Evolutionary conservation across 768 basidiomycete genomes (phyloP), one percentile per base, ranked within the genome.

Genomic region (Podaxis rugospora): DNA sequence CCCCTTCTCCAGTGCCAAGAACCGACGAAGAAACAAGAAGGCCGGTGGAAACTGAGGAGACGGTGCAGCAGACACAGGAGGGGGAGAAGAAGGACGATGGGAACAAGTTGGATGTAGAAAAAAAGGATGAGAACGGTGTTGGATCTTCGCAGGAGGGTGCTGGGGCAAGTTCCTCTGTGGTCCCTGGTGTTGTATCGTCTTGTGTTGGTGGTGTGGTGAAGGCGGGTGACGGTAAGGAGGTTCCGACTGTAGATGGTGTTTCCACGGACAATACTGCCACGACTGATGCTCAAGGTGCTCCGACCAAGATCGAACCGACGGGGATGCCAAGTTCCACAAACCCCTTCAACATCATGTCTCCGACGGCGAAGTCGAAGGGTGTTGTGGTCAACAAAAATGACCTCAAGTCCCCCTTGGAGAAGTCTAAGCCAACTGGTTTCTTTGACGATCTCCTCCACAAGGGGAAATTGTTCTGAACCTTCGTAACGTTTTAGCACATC

Each of bases 111-210:
- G 53, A 59, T 36, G 57, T 52, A 28, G 63, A 64, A 50, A 40
- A 57, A 27, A 18, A 55, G 50, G 37, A 23, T 51, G 67, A 63
- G 51, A 59, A 62, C 58, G 55, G 23, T 32, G 62, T 61, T 25
- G 63, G 56, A 10, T 64, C 53, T 7, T 49, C 51, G 42, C 39
- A 37, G 54, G 37, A 51, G 28, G 21, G 54, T 35, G 55, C 36
- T 27, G 62, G 49, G 39, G 57, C 51, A 14, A 57, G 51, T 59
- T 53, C 46, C 39, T 59, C 53, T 14, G 50, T 9, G 40, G 53
- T 37, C 10, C 23, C 61, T n/a, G 54, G 14, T 42, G 50, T 59
- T 36, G 27, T 49, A n/a, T 32, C 11, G 14, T 21, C 40, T 44
- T 4, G 25, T 46, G 23, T 21, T 11, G 39, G 21, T 5, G 59